Base-by-base conservation (phyloP, 2,329 filamentous ascomycete species). In the Ophiostoma ips region DNA sequence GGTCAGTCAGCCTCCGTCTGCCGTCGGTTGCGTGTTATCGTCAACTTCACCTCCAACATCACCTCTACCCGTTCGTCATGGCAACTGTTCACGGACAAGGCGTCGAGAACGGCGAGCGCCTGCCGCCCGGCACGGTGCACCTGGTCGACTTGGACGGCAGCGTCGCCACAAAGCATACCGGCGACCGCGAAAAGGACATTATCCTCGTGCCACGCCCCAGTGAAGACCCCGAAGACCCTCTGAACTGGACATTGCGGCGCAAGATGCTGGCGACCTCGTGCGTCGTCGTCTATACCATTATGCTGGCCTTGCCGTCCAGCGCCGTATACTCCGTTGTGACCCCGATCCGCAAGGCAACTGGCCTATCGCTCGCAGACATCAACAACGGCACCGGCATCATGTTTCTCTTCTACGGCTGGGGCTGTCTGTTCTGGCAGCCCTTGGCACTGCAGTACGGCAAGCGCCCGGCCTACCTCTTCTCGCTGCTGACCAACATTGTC, bases 231-330 rank as follows among this genome's bases (percentile, higher is more conserved):
- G 71, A 72, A 11, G 73, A 78, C 55, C 74, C 75, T 1, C 59
- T 71, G 49, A 68, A 76, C 50, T 79, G 75, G 75, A 66, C 70
- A 0, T 54, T 56, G 5, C 53, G 63, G 3, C 75, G 73, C 62
- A 77, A 76, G 61, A 12, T 46, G 33, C 18, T 46, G 12, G 44
- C 44, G 18, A 46, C 33, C 18, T 72, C 71, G 68, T 47, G 62
- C 21, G 58, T 62, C 5, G 59, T 60, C 6, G 55, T 60, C 33
- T 73, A 73, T 55, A 69, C 67, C 3, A 63, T 71, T 46, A 68
- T 68, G 60, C 64, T 66, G 16, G 72, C 71, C 13, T 69, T 75
- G 45, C 64, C 71, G 1, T 63, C 64, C 15, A 66, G 70, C 2
- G 65, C 68, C 7, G 67, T 72, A 13, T 74, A 75, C 55, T 70